Evolutionary conservation across 176 grass and related monocot species (phyloP), one percentile per base, ranked within the genome.

Genomic region (Lolium rigidum): DNA sequence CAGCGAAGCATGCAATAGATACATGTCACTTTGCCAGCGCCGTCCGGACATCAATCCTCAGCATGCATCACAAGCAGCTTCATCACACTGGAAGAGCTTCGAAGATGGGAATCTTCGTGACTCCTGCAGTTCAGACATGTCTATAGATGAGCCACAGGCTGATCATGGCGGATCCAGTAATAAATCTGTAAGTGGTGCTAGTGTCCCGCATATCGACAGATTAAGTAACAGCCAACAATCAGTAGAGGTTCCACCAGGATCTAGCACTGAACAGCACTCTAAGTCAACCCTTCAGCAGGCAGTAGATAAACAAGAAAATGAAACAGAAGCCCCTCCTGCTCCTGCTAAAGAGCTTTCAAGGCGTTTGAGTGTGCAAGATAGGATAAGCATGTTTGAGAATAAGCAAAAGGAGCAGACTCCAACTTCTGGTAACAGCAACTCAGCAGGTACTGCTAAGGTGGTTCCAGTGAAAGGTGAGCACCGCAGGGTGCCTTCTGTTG

Each of bases 51-150:
- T 97, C 83, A 80, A 74, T 77, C 86, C 91, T 54, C 83, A 86
- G 46, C 82, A 87, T 48, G 12, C 86, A 77, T 49, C 55, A 6
- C 83, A 83, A 83, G 47, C 76, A 71, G 61, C 81, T 83, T 79
- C 83, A 78, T 86, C 77, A 58, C 89, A 90, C 50, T 87, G 85
- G 82, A 99, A 93, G 79, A 87, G 80, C 78, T 85, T 96, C 44
- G 90, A 90, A 0, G 87, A 96, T 52, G 85, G 85, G 63, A 96
- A 89, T 82, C 38, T 94, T 28, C 79, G 86, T 80, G 87, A 85
- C 57, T 99, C 97, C 59, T 92, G 94, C 73, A 87, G 94, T 87
- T 99, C 97, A 84, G 97, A 96, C 83, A 96, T 99, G 97, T 99
- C 97, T 20, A 85, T 96, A 79, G 97, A 99, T 77, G 97, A 96